Evolutionary conservation across 202 grass and related monocot genomes (phyloP).

Genomic region (Schoenoplectus tabernaemontani): DNA sequence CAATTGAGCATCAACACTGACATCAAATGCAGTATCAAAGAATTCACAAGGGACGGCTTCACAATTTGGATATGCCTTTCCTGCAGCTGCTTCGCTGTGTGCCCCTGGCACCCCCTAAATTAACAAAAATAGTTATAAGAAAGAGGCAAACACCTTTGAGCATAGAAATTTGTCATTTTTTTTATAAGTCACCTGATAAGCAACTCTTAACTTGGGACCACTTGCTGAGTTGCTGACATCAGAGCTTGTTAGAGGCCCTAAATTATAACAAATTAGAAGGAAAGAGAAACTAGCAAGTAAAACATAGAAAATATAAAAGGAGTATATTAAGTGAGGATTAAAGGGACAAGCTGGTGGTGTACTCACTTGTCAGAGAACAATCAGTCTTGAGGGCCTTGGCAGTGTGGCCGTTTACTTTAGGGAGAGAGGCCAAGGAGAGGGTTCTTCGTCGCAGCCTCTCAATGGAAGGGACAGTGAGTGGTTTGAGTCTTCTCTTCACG

Average conservation of each 20-base stretch:
- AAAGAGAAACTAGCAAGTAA: background rate
- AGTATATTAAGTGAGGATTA: background rate
- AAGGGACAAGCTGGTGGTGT: background rate
- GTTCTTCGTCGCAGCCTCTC: background rate
- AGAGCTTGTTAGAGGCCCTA: constrained; percentile 54
- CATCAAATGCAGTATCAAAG: constrained; percentile 78
- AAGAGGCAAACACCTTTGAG: background rate
- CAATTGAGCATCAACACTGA: constrained; percentile 14
- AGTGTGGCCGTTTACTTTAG: background rate
- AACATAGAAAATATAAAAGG: background rate
- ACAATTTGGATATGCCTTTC: constrained; percentile 78
- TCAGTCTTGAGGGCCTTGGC: background rate
- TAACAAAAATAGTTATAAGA: background rate
- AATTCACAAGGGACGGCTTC: constrained; percentile 82
- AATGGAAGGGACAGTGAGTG: background rate
- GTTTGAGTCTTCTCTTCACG: background rate
- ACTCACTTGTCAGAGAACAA: constrained; percentile 7
- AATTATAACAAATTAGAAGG: background rate
- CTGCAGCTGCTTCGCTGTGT: constrained; percentile 74
- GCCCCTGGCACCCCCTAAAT: constrained; percentile 71
- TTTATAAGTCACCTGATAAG: constrained; percentile 58
- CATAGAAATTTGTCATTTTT: background rate
- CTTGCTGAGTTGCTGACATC: constrained; percentile 34
- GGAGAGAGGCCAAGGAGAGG: background rate
- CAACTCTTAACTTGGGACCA: constrained; percentile 52